Percentiles rank a stretch among this genome's conserved stretches.
Evolutionary conservation across 2,329 filamentous ascomycete species (phyloP).

Genomic region (Cylindrodendrum hubeiense): DNA sequence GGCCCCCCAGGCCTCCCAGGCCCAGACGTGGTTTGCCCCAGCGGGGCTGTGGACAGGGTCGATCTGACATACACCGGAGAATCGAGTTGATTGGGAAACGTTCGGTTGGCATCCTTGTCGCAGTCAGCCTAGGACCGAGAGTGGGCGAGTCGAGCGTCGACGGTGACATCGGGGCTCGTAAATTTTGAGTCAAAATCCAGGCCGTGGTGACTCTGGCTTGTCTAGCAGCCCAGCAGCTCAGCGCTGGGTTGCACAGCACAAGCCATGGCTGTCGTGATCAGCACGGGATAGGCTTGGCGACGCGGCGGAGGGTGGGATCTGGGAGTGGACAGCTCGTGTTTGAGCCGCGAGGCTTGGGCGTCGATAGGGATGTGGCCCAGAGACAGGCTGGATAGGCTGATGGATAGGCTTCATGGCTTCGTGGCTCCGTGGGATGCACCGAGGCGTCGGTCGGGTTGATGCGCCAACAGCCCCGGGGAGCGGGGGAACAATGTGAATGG

Average conservation of each 20-base stretch:
- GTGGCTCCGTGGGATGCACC: background rate
- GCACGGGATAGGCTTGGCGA: slow-evolving; percentile 1
- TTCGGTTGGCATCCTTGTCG: slow-evolving; percentile 22
- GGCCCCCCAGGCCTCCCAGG: slow-evolving; percentile 20
- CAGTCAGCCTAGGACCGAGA: slow-evolving; percentile 30
- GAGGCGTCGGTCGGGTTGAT: slow-evolving; percentile 1
- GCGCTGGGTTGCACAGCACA: slow-evolving; percentile 1
- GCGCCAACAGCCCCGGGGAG: slow-evolving; percentile 13
- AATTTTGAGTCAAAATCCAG: slow-evolving; percentile 6
- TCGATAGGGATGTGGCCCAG: slow-evolving; percentile 4
- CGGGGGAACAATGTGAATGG: slow-evolving; percentile 19
- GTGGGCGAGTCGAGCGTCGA: slow-evolving; percentile 29
- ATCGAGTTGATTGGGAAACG: slow-evolving; percentile 19
- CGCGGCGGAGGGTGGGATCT: slow-evolving; percentile 5
- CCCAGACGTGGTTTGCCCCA: slow-evolving; percentile 7
- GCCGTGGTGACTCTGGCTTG: background rate
- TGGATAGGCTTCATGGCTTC: too few relatives aligned
- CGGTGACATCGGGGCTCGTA: slow-evolving; percentile 24
- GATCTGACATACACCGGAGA: slow-evolving; percentile 28
- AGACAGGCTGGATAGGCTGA: background rate
- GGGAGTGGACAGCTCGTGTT: slow-evolving; percentile 21
- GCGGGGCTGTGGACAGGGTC: slow-evolving; percentile 29
- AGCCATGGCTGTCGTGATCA: background rate
- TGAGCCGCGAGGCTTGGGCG: slow-evolving; percentile 17
- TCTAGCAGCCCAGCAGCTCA: background rate